Evolutionary conservation across 2,329 filamentous ascomycete genomes (phyloP).

Genomic region (Colletotrichum destructivum): DNA sequence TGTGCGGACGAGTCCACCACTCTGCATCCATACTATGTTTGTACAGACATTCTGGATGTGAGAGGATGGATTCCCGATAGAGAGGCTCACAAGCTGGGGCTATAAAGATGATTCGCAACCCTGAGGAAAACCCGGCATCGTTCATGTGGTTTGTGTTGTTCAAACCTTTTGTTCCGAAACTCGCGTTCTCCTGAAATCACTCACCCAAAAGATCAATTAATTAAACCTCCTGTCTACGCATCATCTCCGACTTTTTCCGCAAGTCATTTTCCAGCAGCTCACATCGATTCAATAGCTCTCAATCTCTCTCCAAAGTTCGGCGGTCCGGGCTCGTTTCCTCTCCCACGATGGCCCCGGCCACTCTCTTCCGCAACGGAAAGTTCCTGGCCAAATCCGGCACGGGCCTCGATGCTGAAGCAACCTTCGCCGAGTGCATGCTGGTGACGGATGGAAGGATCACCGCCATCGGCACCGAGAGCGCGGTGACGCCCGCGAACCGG

Average conservation of each 20-base stretch:
- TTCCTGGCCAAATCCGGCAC: conserved; percentile 47
- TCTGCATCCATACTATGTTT: neutral
- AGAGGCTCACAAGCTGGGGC: neutral
- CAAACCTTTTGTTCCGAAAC: too few species aligned
- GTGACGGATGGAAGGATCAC: conserved; percentile 16
- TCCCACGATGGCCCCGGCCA: neutral
- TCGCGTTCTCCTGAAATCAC: too few species aligned
- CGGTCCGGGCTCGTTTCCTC: too few species aligned
- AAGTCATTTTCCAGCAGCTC: neutral
- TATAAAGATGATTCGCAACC: neutral
- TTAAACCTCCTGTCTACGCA: neutral
- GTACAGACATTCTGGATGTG: neutral
- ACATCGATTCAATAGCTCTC: neutral
- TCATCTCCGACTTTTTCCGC: too few species aligned
- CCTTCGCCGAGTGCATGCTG: conserved; percentile 29
- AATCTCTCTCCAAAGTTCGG: too few species aligned
- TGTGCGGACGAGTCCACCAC: neutral
- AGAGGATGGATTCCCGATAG: neutral
- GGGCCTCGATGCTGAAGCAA: conserved; percentile 44
- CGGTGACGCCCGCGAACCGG: neutral
- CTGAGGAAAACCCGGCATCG: neutral
- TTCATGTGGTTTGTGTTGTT: too few species aligned
- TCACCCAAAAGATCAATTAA: too few species aligned
- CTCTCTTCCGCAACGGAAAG: conserved; percentile 49
- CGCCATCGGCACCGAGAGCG: conserved; percentile 13